Evolutionary conservation across 2,329 filamentous ascomycete genomes (phyloP), one percentile per base, ranked within the genome.

Genomic region (Blastomyces emzantsi): DNA sequence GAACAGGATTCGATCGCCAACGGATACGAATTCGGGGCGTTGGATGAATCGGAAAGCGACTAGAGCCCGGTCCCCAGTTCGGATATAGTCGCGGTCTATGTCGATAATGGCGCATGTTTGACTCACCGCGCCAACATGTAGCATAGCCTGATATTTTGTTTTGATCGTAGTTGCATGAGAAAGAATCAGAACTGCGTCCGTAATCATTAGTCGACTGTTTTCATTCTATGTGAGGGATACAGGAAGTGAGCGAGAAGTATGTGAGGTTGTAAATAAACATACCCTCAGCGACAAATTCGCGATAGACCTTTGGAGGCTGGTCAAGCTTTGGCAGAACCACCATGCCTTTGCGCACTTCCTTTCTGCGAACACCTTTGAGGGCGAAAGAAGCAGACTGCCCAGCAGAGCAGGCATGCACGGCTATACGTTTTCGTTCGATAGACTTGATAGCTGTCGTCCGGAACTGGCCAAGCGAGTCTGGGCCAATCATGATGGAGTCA

Each of bases 31-130:
- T 77, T 99, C 94, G 1, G 94, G 94, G 28, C 93, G 82, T 75
- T 97, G 94, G 3, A 97, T 89, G 72, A 99, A 99, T 11, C 88
- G 87, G 78, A 99, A 99, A 0, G 93, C 94, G 1, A 99, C 94
- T 0, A 87, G 87, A 1, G 94, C 94, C n/a, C 93, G 83, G 74
- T 97, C 94, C 11, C 94, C 94, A 0, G 93, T 97, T 8, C 94
- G 86, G 68, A 99, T 97, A 71, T 92, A 94, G 33, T 90, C 89
- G n/a, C 93, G 87, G 73, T 99, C 94, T 68, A 99, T 94, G 72
- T 97, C 94, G 71, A 99, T 96, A 73, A 99, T 97, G 13, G 92
- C 87, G 73, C 94, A 99, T 0, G 94, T 99, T 78, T 99, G 94
- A 51, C 89, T 91, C 54, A 99, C 90, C 0, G 94, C 90, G 0